Conservation (phyloP, 2,329 filamentous ascomycete species). For the Venturiaceae sp. region DNA sequence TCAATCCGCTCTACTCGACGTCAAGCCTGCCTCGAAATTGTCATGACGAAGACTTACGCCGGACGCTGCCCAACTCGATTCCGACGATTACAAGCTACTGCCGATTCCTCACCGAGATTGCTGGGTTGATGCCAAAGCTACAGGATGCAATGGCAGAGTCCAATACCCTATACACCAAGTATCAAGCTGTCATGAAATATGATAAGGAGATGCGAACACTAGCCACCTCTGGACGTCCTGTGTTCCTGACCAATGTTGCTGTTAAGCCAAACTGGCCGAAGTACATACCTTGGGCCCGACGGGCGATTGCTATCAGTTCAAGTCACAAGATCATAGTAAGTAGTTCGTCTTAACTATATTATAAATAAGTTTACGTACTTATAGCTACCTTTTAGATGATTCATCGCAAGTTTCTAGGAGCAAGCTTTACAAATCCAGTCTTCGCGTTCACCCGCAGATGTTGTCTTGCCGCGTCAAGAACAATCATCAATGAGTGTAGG, state of each 20-base stretch:
- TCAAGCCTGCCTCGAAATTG: slow-evolving; percentile 23
- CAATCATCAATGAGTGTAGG: slow-evolving; percentile 29
- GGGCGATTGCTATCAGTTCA: slow-evolving; percentile 26
- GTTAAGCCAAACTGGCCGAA: slow-evolving; percentile 27
- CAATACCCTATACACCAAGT: slow-evolving; percentile 27
- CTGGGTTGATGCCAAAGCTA: slow-evolving; percentile 25
- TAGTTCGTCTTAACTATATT: not conserved
- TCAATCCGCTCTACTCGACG: slow-evolving; percentile 26
- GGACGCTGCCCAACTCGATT: slow-evolving; percentile 11
- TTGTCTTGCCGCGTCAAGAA: slow-evolving; percentile 29
- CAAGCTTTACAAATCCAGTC: slow-evolving; percentile 30
- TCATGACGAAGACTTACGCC: slow-evolving; percentile 24
- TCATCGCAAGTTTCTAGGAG: slow-evolving; percentile 30
- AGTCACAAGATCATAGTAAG: slow-evolving; percentile 28
- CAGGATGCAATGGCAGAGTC: slow-evolving; percentile 28
- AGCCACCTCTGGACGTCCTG: slow-evolving; percentile 22
- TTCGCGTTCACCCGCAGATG: slow-evolving; percentile 33
- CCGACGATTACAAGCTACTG: slow-evolving; percentile 25
- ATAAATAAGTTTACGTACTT: not conserved
- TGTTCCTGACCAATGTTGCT: slow-evolving; percentile 25
- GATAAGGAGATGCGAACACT: slow-evolving; percentile 28
- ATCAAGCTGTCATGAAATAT: slow-evolving; percentile 29
- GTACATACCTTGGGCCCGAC: slow-evolving; percentile 30
- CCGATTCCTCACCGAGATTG: slow-evolving; percentile 27
- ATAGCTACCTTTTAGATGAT: slow-evolving; percentile 23